Conservation (phyloP, 331 rosid species). For the Ulmus americana region DNA sequence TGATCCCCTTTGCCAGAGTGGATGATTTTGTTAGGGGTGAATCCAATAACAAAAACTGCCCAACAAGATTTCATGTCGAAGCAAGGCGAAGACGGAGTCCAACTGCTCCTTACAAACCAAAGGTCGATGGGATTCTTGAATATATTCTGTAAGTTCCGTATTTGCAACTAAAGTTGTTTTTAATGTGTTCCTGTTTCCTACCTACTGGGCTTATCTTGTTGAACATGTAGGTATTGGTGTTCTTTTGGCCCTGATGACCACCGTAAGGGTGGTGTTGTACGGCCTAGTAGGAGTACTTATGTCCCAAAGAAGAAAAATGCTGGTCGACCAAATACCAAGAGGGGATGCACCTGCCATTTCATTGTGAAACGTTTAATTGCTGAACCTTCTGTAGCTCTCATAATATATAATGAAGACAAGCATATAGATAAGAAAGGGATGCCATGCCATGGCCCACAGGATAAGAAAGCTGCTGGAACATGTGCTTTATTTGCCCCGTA, state of each 20-base stretch:
- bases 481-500: conserved; percentile 88
- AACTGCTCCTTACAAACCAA: conserved; percentile 52
- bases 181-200: conserved; percentile 6
- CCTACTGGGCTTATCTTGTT: conserved; percentile 18
- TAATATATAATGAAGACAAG: conserved; percentile 69
- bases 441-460: conserved; percentile 93
- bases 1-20: conserved; percentile 84
- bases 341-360: conserved; percentile 93
- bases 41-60: conserved; percentile 69
- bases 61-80: conserved; percentile 86
- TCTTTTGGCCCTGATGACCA: conserved; percentile 98
- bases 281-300: conserved; percentile 72
- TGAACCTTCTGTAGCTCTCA: conserved; percentile 78
- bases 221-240: conserved; percentile 75
- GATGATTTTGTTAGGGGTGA: conserved; percentile 88
- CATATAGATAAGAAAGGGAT: conserved; percentile 87
- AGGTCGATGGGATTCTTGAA: conserved; percentile 86
- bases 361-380: conserved; percentile 81
- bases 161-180: conserved; percentile 4
- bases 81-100: conserved; percentile 68
- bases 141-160: conserved; percentile 69
- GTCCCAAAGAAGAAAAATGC: conserved; percentile 78
- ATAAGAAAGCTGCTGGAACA: conserved; percentile 81
- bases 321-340: conserved; percentile 86
- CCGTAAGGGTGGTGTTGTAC: conserved; percentile 64